Evolutionary conservation across 495 filamentous ascomycete species (phyloP), one percentile per base, ranked within the genome.

Genomic region (Aspergillus indologenus): DNA sequence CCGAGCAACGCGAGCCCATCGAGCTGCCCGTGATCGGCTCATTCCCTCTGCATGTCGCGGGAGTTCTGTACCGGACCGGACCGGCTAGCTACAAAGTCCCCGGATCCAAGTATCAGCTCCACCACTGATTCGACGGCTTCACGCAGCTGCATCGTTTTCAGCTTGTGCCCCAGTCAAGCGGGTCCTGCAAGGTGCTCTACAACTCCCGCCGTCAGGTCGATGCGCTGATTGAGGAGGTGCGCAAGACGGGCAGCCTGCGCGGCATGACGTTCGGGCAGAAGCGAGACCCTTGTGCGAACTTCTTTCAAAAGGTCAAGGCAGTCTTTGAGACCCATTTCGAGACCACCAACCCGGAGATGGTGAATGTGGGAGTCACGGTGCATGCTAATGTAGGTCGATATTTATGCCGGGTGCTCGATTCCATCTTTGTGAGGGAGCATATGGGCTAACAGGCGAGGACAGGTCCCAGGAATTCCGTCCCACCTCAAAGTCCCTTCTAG

Each of bases 41-140:
- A 12, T 47, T 63, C 40, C 61, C 61, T 1, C n/a, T 24, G 0
- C 26, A 53, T 17, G 11, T 50, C 19, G 53, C 61, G 9, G 61
- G 61, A 5, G 57, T 48, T 0, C 34, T 63, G 9, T 63, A 56
- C 43, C 34, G 57, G 19, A 57, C 24, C 1, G 57, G 61, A 0
- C 61, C 61, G 3, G 53, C 45, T 7, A 44, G 26, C 5, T 59
- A 56, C 43, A 56, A 59, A 59, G 53, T 59, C 34, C 15, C 42
- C 12, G 53, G 24, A 0, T 34, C 45, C 18, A 22, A 20, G 12
- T 63, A 53, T 47, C 20, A 24, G 8, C 52, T 52, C 24, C 56
- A 47, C 53, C 57, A 63, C 44, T 63, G 61, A 56, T 63, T 63
- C 53, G 61, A 63, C 20, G 61, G 61, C 2, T 63, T 63, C 29